A percentile compares a stretch with the other conserved stretches of the same genome.
Evolutionary conservation across 768 basidiomycete genomes (phyloP).

Genomic region (Tylopilus sp.): DNA sequence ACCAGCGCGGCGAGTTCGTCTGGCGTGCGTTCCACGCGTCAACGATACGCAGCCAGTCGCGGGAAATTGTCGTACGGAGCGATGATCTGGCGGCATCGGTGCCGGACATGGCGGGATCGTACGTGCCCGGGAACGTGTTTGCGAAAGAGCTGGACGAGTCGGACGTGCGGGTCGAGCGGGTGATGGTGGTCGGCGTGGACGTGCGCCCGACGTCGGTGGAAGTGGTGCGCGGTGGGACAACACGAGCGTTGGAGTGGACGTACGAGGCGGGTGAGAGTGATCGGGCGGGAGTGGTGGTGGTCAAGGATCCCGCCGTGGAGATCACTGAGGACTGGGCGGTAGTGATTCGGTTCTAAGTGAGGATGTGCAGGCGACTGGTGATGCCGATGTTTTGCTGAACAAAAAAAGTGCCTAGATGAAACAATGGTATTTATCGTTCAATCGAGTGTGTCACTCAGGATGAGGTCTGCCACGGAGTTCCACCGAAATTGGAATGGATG

Average conservation of each 20-base stretch:
- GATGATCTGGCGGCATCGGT: constrained; percentile 58
- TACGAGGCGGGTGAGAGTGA: constrained; percentile 59
- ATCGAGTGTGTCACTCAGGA: no score
- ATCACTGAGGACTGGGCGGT: constrained; percentile 68
- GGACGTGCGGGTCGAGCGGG: constrained; percentile 72
- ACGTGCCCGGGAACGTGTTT: constrained; percentile 61
- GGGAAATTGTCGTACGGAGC: constrained; percentile 46
- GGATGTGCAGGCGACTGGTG: no score
- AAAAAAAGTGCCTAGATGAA: background rate
- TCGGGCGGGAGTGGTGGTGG: constrained; percentile 59
- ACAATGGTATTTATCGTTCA: background rate
- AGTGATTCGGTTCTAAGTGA: constrained; percentile 24
- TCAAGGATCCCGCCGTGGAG: constrained; percentile 70
- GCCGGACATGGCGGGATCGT: constrained; percentile 43
- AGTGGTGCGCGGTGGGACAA: constrained; percentile 46
- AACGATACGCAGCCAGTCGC: constrained; percentile 29
- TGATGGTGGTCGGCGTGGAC: constrained; percentile 74
- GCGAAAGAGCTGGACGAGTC: constrained; percentile 52
- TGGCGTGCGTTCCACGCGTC: constrained; percentile 76
- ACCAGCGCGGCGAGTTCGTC: constrained; percentile 73
- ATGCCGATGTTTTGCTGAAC: background rate
- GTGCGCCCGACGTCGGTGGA: constrained; percentile 53
- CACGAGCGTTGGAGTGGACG: constrained; percentile 58
- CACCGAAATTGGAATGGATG: no score
- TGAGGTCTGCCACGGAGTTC: no score